Base-by-base conservation (phyloP, 2,329 filamentous ascomycete genomes). In the Paraphoma sp. region DNA sequence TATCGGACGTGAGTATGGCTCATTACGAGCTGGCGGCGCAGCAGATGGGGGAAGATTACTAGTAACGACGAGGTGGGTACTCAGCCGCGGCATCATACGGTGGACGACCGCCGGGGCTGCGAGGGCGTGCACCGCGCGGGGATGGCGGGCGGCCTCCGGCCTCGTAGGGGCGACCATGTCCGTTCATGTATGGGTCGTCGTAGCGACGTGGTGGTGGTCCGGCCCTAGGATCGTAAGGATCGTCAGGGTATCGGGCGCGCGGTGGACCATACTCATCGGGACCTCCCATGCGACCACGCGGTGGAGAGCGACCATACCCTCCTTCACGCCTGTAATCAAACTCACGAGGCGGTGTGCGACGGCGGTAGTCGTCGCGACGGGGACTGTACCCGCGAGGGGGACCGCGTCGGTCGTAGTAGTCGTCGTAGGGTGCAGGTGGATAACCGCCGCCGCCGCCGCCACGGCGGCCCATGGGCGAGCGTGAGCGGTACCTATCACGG, bases 381-480 rank as follows among this genome's bases (percentile, higher is more conserved):
- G 93, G 93, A 77, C 90, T 96, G 77, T 96, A 97, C 57, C 89
- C 91, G 67, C 92, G 87, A 56, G 87, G 87, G 58, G 91, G 90
- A 44, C 89, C 89, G 70, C 94, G 92, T 68, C 92, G 89, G 75
- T 95, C 93, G 69, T 95, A 82, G 72, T 83, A 79, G 59, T 83
- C 91, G 72, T 94, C 91, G 60, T 85, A 82, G 38, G 88, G 86
- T 55, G 84, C 84, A 57, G 85, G 79, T 62, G 80, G 80, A 62
- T 81, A 84, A 61, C 90, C 89, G 18, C 53, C 52, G 41, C 60
- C 60, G 36, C 57, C 56, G 33, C 60, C 62, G 49, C 60, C 55
- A 57, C 91, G 89, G 58, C 91, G 89, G 59, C 87, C 80, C 49
- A 90, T 76, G 42, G 81, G 81, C 41, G 81, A 96, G 63, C 92